phyloP scores from a whole-genome alignment of 2,329 filamentous ascomycete species.

The Elsinoe necatrix region DNA sequence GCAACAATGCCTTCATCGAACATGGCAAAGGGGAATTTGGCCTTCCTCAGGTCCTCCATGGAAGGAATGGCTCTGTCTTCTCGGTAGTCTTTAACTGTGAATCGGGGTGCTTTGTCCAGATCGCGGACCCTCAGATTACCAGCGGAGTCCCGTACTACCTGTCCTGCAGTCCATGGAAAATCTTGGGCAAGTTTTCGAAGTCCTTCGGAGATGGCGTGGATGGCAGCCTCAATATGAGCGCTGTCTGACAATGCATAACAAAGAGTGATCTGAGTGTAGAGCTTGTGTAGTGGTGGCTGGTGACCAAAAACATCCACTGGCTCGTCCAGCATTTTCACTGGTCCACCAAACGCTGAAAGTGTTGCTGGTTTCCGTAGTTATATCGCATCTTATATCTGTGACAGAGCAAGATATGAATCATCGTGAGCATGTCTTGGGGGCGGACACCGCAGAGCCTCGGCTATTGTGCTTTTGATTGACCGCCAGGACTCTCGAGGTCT shows the following conservation, averaged over 20 bases:
- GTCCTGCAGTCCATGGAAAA: conserved; percentile 44
- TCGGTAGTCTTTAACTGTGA: conserved; percentile 40
- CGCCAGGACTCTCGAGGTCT: no score
- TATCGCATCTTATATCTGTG: no score
- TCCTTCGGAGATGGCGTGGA: conserved; percentile 27
- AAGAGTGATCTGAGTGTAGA: conserved; percentile 42
- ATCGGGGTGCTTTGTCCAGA: conserved; percentile 25
- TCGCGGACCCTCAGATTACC: conserved; percentile 36
- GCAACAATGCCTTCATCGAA: conserved; percentile 40
- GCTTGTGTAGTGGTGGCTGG: conserved; percentile 30
- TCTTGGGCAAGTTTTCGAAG: conserved; percentile 32
- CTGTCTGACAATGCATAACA: conserved; percentile 30
- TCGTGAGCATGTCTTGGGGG: not conserved
- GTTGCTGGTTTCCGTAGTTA: no score
- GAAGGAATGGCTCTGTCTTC: conserved; percentile 30
- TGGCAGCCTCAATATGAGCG: conserved; percentile 19
- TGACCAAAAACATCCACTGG: conserved; percentile 38
- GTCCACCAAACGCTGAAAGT: no score
- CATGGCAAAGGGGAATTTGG: conserved; percentile 41
- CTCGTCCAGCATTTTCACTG: not conserved
- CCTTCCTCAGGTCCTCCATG: conserved; percentile 32
- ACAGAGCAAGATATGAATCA: not conserved
- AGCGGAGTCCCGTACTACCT: conserved; percentile 31
- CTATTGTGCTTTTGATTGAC: no score
- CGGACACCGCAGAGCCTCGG: no score